Evolutionary conservation across 441 rosid species (phyloP).

Genomic region (Pelargonium citronellum): DNA sequence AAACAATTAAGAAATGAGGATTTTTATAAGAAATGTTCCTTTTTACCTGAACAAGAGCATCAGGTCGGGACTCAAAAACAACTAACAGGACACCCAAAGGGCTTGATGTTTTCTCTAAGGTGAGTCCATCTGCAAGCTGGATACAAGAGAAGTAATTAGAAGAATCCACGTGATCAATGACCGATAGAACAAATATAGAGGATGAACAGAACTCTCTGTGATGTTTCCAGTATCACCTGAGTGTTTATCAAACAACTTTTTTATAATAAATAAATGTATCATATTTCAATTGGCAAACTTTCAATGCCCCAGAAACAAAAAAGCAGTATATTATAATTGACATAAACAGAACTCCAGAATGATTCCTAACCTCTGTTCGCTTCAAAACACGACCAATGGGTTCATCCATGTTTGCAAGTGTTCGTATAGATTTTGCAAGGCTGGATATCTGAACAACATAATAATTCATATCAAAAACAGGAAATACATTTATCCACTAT

Average conservation of each 20-base stretch:
- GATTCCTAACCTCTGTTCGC: slow-evolving; percentile 45
- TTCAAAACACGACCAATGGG: slow-evolving; percentile 43
- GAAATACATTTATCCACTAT: neutral
- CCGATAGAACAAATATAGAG: too few relatives aligned
- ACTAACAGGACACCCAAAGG: slow-evolving; percentile 46
- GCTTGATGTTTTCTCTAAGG: slow-evolving; percentile 43
- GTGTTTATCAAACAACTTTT: too few relatives aligned
- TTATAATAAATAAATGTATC: too few relatives aligned
- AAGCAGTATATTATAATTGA: too few relatives aligned
- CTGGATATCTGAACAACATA: slow-evolving; percentile 32
- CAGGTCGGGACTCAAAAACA: slow-evolving; percentile 48
- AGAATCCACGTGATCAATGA: slow-evolving; percentile 3
- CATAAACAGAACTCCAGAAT: neutral
- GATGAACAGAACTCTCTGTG: too few relatives aligned
- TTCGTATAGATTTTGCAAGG: slow-evolving; percentile 43
- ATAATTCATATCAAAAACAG: neutral
- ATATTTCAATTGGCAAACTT: too few relatives aligned
- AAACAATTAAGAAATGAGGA: too few relatives aligned
- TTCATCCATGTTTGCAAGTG: slow-evolving; percentile 51
- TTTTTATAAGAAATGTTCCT: too few relatives aligned
- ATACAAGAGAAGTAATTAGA: slow-evolving; percentile 16
- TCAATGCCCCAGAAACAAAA: too few relatives aligned
- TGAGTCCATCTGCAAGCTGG: slow-evolving; percentile 48
- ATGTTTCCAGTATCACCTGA: too few relatives aligned
- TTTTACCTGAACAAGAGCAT: slow-evolving; percentile 47